Evolutionary conservation across 306 rosid species (phyloP), one percentile per base, ranked within the genome.

Genomic region (Prunus armeniaca): DNA sequence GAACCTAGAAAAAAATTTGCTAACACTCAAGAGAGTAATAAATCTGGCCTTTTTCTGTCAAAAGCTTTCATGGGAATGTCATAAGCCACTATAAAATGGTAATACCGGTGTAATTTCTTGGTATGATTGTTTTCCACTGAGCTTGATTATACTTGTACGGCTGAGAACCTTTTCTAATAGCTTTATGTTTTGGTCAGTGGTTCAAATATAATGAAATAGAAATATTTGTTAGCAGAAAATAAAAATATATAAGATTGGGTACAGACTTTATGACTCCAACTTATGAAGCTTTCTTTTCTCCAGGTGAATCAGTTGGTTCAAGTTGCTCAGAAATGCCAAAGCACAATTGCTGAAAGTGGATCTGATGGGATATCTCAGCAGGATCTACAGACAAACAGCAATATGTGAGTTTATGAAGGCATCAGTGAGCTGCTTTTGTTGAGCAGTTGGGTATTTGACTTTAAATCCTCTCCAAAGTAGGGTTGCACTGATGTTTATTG

Each of bases 251-350:
- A 15, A 57, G 15, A 18, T 41, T 72, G 5, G 32, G 67, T 34
- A 34, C 19, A 43, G 41, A 63, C 45, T 62, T 45, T 19, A 32
- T 73, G n/a, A 17, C 80, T 61, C 11, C 18, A 24, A 47, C 56
- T 34, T 46, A 18, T 57, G 30, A 43, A 28, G 41, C 17, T 5
- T 67, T 9, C 24, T 64, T 61, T 80, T 62, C 71, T 86, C 56
- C 90, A 96, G 99, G 99, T 96, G 55, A 86, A 85, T 81, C 99
- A 96, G 69, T 79, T 96, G 84, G 88, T 92, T 79, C 98, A 91
- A 80, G 97, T 93, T 65, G 96, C 98, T 55, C 93, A 91, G 84
- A 96, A 89, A 78, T 92, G 98, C 82, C 99, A 93, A 78, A 91
- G 84, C 76, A 87, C 90, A 56, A 84, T 96, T 66, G 81, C 96